phyloP scores from a whole-genome alignment of 2,329 filamentous ascomycete genomes.

The Fonsecaea monophora region DNA sequence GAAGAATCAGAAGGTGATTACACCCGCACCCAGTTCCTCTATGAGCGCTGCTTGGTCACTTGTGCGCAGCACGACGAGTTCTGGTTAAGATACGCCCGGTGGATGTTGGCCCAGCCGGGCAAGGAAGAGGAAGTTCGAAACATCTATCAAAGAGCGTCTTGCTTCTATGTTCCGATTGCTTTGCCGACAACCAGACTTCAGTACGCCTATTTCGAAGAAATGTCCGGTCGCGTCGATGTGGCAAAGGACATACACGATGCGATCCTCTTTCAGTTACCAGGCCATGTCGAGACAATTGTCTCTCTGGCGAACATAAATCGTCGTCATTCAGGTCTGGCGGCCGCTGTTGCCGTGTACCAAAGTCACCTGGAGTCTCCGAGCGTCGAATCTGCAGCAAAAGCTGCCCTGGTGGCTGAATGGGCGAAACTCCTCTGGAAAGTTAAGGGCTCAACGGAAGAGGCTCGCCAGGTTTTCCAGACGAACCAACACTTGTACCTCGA shows the following conservation, averaged over 20 bases:
- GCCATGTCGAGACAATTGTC: slow-evolving; percentile 84
- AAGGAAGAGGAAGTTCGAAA: slow-evolving; percentile 91
- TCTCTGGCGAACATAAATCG: slow-evolving; percentile 87
- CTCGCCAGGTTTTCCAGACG: slow-evolving; percentile 80
- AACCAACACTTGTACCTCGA: slow-evolving; percentile 85
- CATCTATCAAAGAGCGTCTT: slow-evolving; percentile 87
- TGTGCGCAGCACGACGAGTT: slow-evolving; percentile 97
- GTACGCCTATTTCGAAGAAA: slow-evolving; percentile 95
- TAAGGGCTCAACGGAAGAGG: slow-evolving; percentile 79
- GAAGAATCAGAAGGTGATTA: slow-evolving; percentile 86
- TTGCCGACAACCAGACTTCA: slow-evolving; percentile 83
- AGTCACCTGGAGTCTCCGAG: slow-evolving; percentile 75
- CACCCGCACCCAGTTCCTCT: slow-evolving; percentile 77
- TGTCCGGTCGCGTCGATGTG: slow-evolving; percentile 74
- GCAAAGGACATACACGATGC: slow-evolving; percentile 84
- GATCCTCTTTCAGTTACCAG: slow-evolving; percentile 76
- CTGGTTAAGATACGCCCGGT: slow-evolving; percentile 95
- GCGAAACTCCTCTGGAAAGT: slow-evolving; percentile 85
- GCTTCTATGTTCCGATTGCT: slow-evolving; percentile 84
- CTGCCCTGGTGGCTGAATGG: slow-evolving; percentile 86
- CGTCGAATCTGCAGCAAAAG: slow-evolving; percentile 80
- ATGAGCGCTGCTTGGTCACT: slow-evolving; percentile 91
- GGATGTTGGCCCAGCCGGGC: slow-evolving; percentile 81
- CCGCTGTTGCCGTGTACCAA: slow-evolving; percentile 83
- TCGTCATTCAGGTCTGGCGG: slow-evolving; percentile 81